Evolutionary conservation across 495 filamentous ascomycete species (phyloP).

Genomic region (Hypoxylon rickii): DNA sequence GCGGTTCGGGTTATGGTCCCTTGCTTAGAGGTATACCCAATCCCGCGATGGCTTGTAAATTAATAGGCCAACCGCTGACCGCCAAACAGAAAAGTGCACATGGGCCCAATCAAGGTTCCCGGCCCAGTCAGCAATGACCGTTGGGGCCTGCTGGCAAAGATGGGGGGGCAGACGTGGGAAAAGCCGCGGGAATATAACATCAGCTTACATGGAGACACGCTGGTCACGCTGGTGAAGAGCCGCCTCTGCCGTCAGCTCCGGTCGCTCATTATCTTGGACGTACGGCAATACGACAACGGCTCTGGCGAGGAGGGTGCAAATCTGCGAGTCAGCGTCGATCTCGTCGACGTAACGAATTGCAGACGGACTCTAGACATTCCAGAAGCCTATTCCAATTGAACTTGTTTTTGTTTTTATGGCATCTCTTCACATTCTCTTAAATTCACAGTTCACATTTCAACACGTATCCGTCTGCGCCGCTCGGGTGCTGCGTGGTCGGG

Average conservation of each 20-base stretch:
- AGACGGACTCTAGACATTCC: conserved; percentile 1
- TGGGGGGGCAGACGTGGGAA: conserved; percentile 15
- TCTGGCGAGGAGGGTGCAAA: conserved; percentile 18
- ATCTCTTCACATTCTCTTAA: not conserved
- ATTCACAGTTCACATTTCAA: conserved; percentile 8
- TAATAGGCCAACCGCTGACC: conserved; percentile 21
- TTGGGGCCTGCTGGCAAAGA: conserved; percentile 1
- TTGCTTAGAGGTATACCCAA: not conserved
- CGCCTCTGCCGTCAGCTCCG: conserved; percentile 25
- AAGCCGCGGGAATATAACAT: conserved; percentile 31
- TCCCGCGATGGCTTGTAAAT: conserved; percentile 1
- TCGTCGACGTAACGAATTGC: conserved; percentile 6
- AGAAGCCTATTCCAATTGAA: conserved; percentile 15
- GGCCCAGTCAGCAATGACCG: conserved; percentile 11
- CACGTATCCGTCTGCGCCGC: conserved; percentile 14
- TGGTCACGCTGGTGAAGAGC: conserved; percentile 27
- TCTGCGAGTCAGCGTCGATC: conserved; percentile 33
- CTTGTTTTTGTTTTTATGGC: too few species aligned
- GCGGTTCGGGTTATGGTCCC: not conserved
- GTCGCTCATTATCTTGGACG: conserved; percentile 22
- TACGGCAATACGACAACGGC: conserved; percentile 22
- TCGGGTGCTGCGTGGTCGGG: conserved; percentile 25
- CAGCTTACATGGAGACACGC: conserved; percentile 25
- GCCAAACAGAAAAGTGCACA: not conserved
- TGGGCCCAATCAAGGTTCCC: conserved; percentile 7